Percentiles rank a stretch among this genome's conserved stretches.
Evolutionary conservation across 208 protist species (phyloP).

Genomic region (Histomonas meleagridis): DNA sequence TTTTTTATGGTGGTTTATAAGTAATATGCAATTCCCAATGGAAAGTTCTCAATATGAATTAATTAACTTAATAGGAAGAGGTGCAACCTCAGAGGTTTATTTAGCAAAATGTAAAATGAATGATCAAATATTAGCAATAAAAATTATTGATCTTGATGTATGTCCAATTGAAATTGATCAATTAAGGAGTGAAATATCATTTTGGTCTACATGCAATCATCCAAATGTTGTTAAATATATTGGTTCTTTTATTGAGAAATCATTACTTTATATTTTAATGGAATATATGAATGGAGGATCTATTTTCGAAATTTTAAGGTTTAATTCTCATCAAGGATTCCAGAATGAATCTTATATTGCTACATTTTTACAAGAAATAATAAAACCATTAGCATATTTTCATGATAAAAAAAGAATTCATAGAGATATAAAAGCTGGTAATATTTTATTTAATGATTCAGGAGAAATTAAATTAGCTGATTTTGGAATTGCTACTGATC

Average conservation of each 20-base stretch:
- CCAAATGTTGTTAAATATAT: neutral
- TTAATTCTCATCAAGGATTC: neutral
- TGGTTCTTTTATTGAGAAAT: neutral
- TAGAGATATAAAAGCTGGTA: conserved; percentile 49
- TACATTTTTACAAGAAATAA: conserved; percentile 42
- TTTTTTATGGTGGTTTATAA: too few species aligned
- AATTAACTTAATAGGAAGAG: neutral
- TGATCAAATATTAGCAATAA: neutral
- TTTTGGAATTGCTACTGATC: conserved; percentile 47
- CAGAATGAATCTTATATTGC: conserved; percentile 31
- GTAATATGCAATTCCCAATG: neutral
- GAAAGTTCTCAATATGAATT: neutral
- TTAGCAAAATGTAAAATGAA: neutral
- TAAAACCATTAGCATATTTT: conserved; percentile 44
- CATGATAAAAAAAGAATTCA: conserved; percentile 44
- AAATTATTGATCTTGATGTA: neutral
- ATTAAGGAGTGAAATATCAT: neutral
- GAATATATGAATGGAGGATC: neutral
- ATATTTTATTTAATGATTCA: conserved; percentile 44
- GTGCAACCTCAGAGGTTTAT: neutral
- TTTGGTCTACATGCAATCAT: neutral
- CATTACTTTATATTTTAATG: neutral
- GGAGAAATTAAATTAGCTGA: conserved; percentile 51
- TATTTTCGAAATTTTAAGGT: neutral
- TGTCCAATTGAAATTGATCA: neutral